phyloP scores from a whole-genome alignment of 441 rosid species.

The Biscutella laevigata region DNA sequence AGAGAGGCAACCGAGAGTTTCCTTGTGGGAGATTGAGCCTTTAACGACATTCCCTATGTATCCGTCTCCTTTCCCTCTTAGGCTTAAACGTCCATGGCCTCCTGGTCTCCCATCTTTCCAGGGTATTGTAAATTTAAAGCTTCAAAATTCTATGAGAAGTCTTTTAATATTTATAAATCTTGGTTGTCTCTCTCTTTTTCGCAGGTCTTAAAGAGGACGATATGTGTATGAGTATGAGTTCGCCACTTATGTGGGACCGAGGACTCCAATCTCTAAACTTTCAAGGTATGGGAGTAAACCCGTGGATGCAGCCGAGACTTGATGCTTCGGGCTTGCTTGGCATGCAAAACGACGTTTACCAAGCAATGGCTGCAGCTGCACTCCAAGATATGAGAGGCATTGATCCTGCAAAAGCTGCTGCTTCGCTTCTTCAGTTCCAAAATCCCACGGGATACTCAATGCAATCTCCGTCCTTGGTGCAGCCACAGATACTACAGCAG shows the following conservation, averaged over 20 bases:
- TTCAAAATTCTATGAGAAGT: not conserved
- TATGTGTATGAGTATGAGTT: slow-evolving; percentile 43
- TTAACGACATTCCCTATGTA: slow-evolving; percentile 96
- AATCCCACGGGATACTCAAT: slow-evolving; percentile 49
- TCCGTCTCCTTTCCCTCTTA: slow-evolving; percentile 82
- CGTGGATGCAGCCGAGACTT: slow-evolving; percentile 91
- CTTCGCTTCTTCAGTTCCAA: slow-evolving; percentile 61
- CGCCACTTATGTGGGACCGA: slow-evolving; percentile 86
- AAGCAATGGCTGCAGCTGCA: slow-evolving; percentile 94
- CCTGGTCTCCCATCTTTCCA: slow-evolving; percentile 69
- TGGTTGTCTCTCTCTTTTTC: not conserved
- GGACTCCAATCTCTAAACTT: slow-evolving; percentile 67
- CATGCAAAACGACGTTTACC: slow-evolving; percentile 78
- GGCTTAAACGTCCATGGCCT: slow-evolving; percentile 99
- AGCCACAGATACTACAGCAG: slow-evolving; percentile 57
- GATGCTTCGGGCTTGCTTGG: slow-evolving; percentile 72
- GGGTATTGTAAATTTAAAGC: slow-evolving; percentile 36
- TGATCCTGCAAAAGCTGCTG: slow-evolving; percentile 37
- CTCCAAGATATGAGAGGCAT: slow-evolving; percentile 80
- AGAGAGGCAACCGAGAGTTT: slow-evolving; percentile 96
- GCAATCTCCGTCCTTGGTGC: slow-evolving; percentile 49
- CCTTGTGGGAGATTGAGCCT: slow-evolving; percentile 99
- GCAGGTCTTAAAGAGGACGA: slow-evolving; percentile 75
- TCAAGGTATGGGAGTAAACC: slow-evolving; percentile 72
- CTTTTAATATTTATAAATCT: no score